Evolutionary conservation across 805 yeast species (phyloP), one percentile per base, ranked within the genome.

Genomic region (Cyberlindnera euphorbiae): DNA sequence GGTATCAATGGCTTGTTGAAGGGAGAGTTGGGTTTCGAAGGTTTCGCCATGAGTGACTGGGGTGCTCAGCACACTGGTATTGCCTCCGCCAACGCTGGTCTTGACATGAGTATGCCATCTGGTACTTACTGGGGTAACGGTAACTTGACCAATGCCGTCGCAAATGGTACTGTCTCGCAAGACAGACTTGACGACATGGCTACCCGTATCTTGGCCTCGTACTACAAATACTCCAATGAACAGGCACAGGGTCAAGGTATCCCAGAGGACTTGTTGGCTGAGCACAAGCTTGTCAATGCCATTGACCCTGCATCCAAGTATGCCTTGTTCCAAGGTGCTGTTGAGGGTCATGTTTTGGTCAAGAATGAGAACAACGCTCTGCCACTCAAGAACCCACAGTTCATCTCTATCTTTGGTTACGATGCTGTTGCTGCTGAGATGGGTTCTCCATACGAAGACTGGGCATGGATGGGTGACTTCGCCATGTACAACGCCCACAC

Each of bases 141-240:
- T 6, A 28, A 27, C 28, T n/a, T 36, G 17, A 19, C 32, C 3
- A 25, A 18, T 5, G 30, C 30, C 4, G 35, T 36, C 10, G 5
- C 28, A 17, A 32, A 37, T 8, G 36, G 33, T 6, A 28, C 41
- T 3, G 8, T 37, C 10, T 18, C 33, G 4, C 41, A 37, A 13
- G 33, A 28, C 12, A 37, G 41, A 37, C n/a, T 32, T 5, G 41
- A 32, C 17, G 36, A 32, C 28, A 32, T 37, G 41, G 41, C 36
- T 14, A 28, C 21, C 5, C 25, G 39, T 18, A 36, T 36, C n/a
- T 6, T 36, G 17, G 35, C 39, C 19, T n/a, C 39, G 14, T 36
- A 19, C 17, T 36, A 36, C 39, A 31, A 17, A 17, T 32, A 31
- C 35, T 32, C 35, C 24, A 32, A 32, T 14, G 35, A 27, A 29